A percentile compares a stretch with the other conserved stretches of the same genome.
Evolutionary conservation across 305 asterid species (phyloP).

Genomic region (Plantago coronopus): DNA sequence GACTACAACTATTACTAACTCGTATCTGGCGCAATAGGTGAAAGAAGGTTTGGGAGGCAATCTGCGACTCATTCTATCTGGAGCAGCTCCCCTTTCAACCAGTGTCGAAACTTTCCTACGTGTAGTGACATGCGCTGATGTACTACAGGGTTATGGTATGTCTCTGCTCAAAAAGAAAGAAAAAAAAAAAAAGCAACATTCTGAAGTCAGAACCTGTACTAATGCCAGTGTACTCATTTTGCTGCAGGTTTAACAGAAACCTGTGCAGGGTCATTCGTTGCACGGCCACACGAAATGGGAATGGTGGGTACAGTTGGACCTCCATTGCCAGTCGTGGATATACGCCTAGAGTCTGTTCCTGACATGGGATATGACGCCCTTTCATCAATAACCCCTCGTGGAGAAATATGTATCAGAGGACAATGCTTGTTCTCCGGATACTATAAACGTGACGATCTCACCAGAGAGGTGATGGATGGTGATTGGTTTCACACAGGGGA

Average conservation of each 20-base stretch:
- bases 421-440: conserved; percentile 80
- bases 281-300: conserved; percentile 58
- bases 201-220: background rate
- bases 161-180: background rate
- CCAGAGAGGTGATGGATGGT: conserved; percentile 59
- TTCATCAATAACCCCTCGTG: conserved; percentile 50
- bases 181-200: too few relatives aligned
- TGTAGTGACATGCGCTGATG: conserved; percentile 76
- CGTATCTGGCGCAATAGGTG: conserved; percentile 33
- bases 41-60: conserved; percentile 85
- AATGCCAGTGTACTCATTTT: conserved; percentile 2
- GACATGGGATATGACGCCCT: conserved; percentile 81
- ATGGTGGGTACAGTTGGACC: conserved; percentile 89
- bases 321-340: conserved; percentile 70
- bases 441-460: conserved; percentile 73
- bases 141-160: conserved; percentile 89
- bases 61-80: conserved; percentile 70
- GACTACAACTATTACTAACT: background rate
- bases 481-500: conserved; percentile 95
- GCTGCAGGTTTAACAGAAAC: conserved; percentile 82
- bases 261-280: conserved; percentile 83
- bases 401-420: conserved; percentile 79
- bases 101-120: conserved; percentile 72
- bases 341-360: conserved; percentile 71
- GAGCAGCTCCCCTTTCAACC: conserved; percentile 91